Conservation (phyloP, 768 basidiomycete genomes). For the Suillus lakei region DNA sequence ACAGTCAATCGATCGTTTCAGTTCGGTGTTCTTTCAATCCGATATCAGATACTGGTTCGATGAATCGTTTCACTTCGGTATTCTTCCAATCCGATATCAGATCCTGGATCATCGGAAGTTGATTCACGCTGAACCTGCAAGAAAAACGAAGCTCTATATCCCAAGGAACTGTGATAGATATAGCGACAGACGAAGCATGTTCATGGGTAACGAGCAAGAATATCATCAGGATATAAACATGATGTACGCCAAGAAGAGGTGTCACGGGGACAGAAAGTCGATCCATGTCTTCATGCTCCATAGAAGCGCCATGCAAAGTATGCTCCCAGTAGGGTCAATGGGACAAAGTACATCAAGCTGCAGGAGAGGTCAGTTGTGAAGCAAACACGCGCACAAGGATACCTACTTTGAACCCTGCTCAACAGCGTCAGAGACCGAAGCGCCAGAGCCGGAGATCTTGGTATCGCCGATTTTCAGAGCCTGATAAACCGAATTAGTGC, state of each 20-base stretch:
- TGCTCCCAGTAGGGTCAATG: conserved; percentile 75
- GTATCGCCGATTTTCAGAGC: conserved; percentile 57
- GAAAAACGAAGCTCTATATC: conserved; percentile 21
- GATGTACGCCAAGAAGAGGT: conserved; percentile 2
- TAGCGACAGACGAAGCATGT: conserved; percentile 10
- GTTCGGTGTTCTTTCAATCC: neutral
- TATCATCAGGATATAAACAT: conserved; percentile 19
- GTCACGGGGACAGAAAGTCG: neutral
- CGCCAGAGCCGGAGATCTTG: conserved; percentile 48
- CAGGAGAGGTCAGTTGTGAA: conserved; percentile 16
- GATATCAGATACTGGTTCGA: too few relatives aligned
- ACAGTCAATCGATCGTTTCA: neutral
- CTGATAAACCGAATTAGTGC: conserved; percentile 37
- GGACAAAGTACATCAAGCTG: conserved; percentile 85
- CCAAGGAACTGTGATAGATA: conserved; percentile 17
- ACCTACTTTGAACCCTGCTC: conserved; percentile 74
- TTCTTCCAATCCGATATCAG: neutral
- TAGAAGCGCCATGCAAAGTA: conserved; percentile 92
- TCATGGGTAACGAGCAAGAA: conserved; percentile 14
- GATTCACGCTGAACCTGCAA: conserved; percentile 1
- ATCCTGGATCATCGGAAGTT: neutral
- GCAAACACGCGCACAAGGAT: conserved; percentile 5
- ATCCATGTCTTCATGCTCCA: conserved; percentile 36
- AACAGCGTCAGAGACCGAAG: conserved; percentile 48
- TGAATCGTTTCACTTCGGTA: neutral